Base-by-base conservation (phyloP, 257 asterid species). In the Fraxinus pennsylvanica region DNA sequence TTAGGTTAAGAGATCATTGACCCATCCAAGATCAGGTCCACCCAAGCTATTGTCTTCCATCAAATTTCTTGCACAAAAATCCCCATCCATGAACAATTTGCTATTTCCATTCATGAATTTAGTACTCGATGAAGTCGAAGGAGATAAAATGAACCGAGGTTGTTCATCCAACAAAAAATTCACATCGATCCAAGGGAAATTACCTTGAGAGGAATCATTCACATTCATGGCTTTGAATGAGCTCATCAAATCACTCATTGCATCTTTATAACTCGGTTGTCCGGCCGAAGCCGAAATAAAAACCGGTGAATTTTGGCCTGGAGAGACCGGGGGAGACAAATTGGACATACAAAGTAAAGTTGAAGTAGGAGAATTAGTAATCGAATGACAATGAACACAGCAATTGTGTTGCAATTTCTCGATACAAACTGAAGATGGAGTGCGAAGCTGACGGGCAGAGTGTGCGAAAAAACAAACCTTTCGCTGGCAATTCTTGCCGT, bases 1-100 rank as follows among this genome's bases (percentile, higher is more conserved):
- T 87, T 9, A 94, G 72, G 97, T 94, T 38, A 94, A 86, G n/a
- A 94, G 90, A 88, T 92, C 99, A 82, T 94, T 94, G 54, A 94
- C 97, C 99, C 99, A 94, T 8, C 90, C 96, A 9, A 94, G 87
- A 89, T 94, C 97, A 1, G 97, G 97, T 69, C 94, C 98, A 69
- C 82, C 86, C 78, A 79, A 65, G n/a, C 70, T 76, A 77, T 75
- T 70, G 47, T 54, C 35, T 12, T 84, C 92, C 73, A 88, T 91
- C 76, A 75, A 57, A 71, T 80, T 85, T 90, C 86, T 85, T 7
- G 80, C 86, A 2, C 84, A 75, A 68, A 57, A 81, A 6, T 84
- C 90, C 8, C 88, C 89, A 0, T 22, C 45, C 3, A 25, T 4
- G 13, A 54, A 71, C 3, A 83, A 81, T 9, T 80, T 85, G 74